Evolutionary conservation across 1,284 basidiomycete species (phyloP), one percentile per base, ranked within the genome.

Genomic region (Cystobasidium sp.): DNA sequence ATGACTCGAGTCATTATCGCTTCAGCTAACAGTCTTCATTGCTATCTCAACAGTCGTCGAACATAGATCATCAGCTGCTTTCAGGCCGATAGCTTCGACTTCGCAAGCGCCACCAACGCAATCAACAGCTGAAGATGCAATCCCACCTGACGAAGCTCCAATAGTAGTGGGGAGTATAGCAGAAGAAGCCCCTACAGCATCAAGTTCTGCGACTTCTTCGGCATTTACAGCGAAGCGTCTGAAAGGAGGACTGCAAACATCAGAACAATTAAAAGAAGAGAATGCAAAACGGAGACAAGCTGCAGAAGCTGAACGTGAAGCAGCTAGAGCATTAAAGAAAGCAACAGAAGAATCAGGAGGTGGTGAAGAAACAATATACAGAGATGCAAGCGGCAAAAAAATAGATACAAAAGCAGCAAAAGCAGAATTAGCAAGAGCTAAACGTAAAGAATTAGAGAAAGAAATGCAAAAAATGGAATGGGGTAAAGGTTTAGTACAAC

Each of bases 391-490:
- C 8, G 97, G 97, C 20, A 87, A 90, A 78, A 91, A 91, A 83
- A 92, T 99, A 69, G 94, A 99, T 79, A 88, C 92, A 61, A 91
- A 91, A 80, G 88, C 90, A 0, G 90, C 90, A 51, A 87, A 87
- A 64, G 94, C 90, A 18, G 93, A 95, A 79, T 91, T 92, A 47
- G 89, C 89, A 61, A 84, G 88, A 77, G 83, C 87, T 80, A 92
- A 93, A 80, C 86, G 91, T 37, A 90, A 92, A 80, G 84, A 86
- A 75, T 88, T 93, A 81, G 90, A 94, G 82, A 90, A 88, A 81
- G 92, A 94, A 80, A 90, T 89, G 68, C 87, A 90, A 82, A 94
- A 93, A 84, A 91, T 94, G 89, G 91, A 95, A 81, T 99, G 97
- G 97, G 92, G 91, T 0, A 97, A 95, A 83, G 97, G 97, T 31